phyloP scores from a whole-genome alignment of 192 early-diverging fungal genomes.

The Umbelopsis ramanniana region DNA sequence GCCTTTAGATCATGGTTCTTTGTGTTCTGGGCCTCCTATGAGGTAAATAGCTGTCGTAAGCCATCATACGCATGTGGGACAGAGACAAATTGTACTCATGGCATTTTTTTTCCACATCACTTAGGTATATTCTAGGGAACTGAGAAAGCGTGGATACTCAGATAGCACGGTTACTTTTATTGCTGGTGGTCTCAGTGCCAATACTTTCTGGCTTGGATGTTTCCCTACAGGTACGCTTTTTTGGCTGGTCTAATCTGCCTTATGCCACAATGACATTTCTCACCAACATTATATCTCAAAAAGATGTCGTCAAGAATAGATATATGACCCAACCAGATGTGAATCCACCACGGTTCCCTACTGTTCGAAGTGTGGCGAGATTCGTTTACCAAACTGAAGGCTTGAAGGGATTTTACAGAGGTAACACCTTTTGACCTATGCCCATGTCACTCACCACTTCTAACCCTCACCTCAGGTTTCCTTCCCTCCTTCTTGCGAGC shows the following conservation, averaged over 20 bases:
- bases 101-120: conserved; percentile 16
- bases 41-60: conserved; percentile 37
- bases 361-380: conserved; percentile 51
- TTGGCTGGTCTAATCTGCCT: no score
- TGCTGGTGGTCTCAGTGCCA: conserved; percentile 86
- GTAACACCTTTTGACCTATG: conserved; percentile 28
- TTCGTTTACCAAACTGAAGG: conserved; percentile 76
- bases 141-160: conserved; percentile 53
- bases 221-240: conserved; percentile 39
- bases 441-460: not conserved
- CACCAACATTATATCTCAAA: not conserved
- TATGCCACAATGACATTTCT: not conserved
- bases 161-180: conserved; percentile 72
- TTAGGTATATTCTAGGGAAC: conserved; percentile 57
- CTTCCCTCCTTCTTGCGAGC: conserved; percentile 86
- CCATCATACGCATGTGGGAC: not conserved
- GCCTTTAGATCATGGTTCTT: conserved; percentile 87
- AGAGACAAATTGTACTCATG: not conserved
- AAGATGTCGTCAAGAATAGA: conserved; percentile 90
- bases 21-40: conserved; percentile 72
- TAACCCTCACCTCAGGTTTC: conserved; percentile 60
- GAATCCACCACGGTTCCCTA: conserved; percentile 65
- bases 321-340: conserved; percentile 91
- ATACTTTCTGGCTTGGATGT: conserved; percentile 80
- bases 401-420: conserved; percentile 84